Evolutionary conservation across 805 yeast species (phyloP).

Genomic region (Ogataea thermomethanolica): DNA sequence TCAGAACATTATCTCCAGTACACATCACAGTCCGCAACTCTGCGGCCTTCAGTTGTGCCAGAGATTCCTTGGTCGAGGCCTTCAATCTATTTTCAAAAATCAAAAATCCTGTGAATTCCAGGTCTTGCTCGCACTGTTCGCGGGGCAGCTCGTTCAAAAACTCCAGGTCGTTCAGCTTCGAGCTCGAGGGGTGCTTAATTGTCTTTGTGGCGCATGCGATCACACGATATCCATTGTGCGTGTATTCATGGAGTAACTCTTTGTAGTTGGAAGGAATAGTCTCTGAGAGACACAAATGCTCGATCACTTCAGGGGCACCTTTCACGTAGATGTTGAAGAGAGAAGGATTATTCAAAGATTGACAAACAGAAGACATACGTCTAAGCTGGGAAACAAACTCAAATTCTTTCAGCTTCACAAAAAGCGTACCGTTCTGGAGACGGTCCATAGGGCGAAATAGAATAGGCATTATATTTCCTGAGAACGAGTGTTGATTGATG

Average conservation of each 20-base stretch:
- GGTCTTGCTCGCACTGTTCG: constrained; percentile 61
- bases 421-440: constrained; percentile 28
- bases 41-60: constrained; percentile 60
- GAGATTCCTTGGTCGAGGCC: constrained; percentile 57
- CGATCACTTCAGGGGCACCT: constrained; percentile 96
- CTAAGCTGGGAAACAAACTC: constrained; percentile 85
- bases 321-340: constrained; percentile 60
- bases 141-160: constrained; percentile 52
- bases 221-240: constrained; percentile 92
- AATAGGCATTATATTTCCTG: constrained; percentile 43
- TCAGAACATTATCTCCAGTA: constrained; percentile 93
- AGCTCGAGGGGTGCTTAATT: constrained; percentile 23
- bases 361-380: constrained; percentile 83
- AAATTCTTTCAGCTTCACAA: constrained; percentile 48
- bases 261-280: constrained; percentile 74
- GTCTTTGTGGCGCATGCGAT: constrained; percentile 82
- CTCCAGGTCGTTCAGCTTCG: constrained; percentile 38
- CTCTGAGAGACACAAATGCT: constrained; percentile 66
- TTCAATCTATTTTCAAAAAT: constrained; percentile 91
- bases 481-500: constrained; percentile 31
- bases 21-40: constrained; percentile 87
- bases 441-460: constrained; percentile 42
- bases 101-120: constrained; percentile 82
- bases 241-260: constrained; percentile 72
- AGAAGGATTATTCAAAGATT: constrained; percentile 35